Evolutionary conservation across 345 rosid genomes (phyloP).

Genomic region (Arabidopsis suecica): DNA sequence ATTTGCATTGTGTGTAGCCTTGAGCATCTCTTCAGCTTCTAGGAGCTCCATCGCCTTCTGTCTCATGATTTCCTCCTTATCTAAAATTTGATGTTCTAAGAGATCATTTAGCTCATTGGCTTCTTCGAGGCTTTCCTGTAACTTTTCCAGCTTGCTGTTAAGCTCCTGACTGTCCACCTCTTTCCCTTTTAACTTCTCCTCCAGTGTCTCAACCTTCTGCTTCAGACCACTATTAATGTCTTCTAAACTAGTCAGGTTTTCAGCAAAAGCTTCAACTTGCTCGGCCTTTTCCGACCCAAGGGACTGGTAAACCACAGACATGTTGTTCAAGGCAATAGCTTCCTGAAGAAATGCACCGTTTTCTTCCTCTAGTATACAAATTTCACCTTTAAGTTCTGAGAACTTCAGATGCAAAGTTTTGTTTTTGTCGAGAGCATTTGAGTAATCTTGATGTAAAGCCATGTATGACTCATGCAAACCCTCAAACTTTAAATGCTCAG

Average conservation of each 20-base stretch:
- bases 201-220: slow-evolving; percentile 57
- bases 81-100: slow-evolving; percentile 57
- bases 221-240: slow-evolving; percentile 50
- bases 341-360: slow-evolving; percentile 55
- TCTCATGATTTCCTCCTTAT: slow-evolving; percentile 60
- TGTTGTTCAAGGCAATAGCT: slow-evolving; percentile 53
- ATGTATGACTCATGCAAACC: slow-evolving; percentile 57
- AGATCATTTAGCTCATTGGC: slow-evolving; percentile 61
- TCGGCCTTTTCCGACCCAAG: slow-evolving; percentile 60
- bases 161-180: slow-evolving; percentile 55
- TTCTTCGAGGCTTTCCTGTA: slow-evolving; percentile 62
- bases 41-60: slow-evolving; percentile 64
- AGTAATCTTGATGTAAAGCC: slow-evolving; percentile 59
- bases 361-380: slow-evolving; percentile 62
- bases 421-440: slow-evolving; percentile 55
- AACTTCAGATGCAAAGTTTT: slow-evolving; percentile 51
- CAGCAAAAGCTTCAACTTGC: slow-evolving; percentile 56
- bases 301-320: slow-evolving; percentile 59
- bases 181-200: slow-evolving; percentile 54
- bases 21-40: slow-evolving; percentile 72
- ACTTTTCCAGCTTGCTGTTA: slow-evolving; percentile 54
- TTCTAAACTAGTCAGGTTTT: slow-evolving; percentile 49
- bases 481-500: slow-evolving; percentile 49
- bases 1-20: slow-evolving; percentile 59
- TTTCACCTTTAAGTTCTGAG: slow-evolving; percentile 56